Evolutionary conservation across 1,139 yeast species (phyloP), one percentile per base, ranked within the genome.

Genomic region (Blastobotrys proliferans): DNA sequence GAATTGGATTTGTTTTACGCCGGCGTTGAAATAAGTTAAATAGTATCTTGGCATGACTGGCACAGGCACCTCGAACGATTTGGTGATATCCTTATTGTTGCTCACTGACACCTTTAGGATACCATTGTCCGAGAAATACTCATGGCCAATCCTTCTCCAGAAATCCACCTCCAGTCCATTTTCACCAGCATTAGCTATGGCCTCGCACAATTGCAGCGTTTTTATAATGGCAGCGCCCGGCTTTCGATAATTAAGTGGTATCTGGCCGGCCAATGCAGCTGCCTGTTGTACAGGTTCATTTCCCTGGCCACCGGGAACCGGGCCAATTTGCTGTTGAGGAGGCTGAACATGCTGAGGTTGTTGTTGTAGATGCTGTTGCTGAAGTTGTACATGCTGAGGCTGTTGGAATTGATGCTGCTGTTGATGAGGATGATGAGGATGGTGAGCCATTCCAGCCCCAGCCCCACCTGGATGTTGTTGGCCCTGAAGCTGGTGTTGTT

Each of bases 21-120:
- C 78, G n/a, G 75, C 67, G 35, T 72, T 65, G 27, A 77, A 71
- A 30, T 76, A 68, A 0, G 82, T 69, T 38, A 72, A 72, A 51
- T 81, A 73, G 48, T 83, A 76, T 42, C 83, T 64, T 1, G 94
- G 86, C n/a, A 86, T 74, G 2, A 86, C 73, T 2, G 79, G 71
- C 6, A 76, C 71, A 9, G 79, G 76, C 22, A 87, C 71, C 47
- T 81, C 90, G 60, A 78, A 84, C 50, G 74, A 80, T 46, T 79
- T 68, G 11, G 72, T 63, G n/a, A n/a, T n/a, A 32, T 73, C 78
- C 21, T 61, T 63, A 6, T 70, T 70, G 34, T 48, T 64, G 45
- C 69, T 70, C 16, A 76, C 67, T 0, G 71, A 60, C 44, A 76
- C 66, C 18, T 75, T 64, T 20, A 77, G 51, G 3, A 68, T 59